Base-by-base conservation (phyloP, 2,329 filamentous ascomycete species). In the Colletotrichum truncatum region DNA sequence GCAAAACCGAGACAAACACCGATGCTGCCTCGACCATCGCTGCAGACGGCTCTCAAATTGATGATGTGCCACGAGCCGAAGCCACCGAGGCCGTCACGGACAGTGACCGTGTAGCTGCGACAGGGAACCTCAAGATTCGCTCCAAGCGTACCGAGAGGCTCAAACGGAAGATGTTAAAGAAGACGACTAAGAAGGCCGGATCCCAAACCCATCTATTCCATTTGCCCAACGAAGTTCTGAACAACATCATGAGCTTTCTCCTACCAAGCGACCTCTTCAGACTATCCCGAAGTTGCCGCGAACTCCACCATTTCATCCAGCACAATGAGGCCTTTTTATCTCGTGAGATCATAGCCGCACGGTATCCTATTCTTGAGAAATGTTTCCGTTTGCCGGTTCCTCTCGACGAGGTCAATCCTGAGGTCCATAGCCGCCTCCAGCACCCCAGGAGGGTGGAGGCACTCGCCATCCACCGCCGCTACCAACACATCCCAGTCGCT, bases 191-290 rank as follows among this genome's bases (percentile, higher is more conserved):
- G 18, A 43, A 57, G 1, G n/a, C 60, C 8, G 14, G 26, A 4
- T 38, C n/a, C 18, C 28, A 67, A 69, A 51, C 70, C 16, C 74
- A 77, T 28, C 73, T 87, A 10, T 68, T 82, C 21, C 79, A 82
- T 65, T 77, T 89, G 0, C 86, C 87, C 0, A 80, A 81, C 14
- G 87, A 89, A 71, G 74, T 89, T 2, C 64, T 87, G 3, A 72
- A 84, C 26, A 76, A 81, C 36, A 80, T 87, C 14, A 65, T 88
- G 2, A 70, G 73, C n/a, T 70, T 79, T 16, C 75, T 87, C 8
- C 75, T 69, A 0, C 85, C 87, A 0, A 83, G 81, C 73, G 85
- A 88, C 43, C 69, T 88, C 18, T 78, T 86, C 69, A 76, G 69
- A 2, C 74, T 87, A 3, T 73, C 76, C 26, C 76, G 78, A 18